These are phyloP conservation scores for Pseudogymnoascus sp. DNA, from an alignment of 2,329 filamentous ascomycete species.

Conservation along the genomic window DNA sequence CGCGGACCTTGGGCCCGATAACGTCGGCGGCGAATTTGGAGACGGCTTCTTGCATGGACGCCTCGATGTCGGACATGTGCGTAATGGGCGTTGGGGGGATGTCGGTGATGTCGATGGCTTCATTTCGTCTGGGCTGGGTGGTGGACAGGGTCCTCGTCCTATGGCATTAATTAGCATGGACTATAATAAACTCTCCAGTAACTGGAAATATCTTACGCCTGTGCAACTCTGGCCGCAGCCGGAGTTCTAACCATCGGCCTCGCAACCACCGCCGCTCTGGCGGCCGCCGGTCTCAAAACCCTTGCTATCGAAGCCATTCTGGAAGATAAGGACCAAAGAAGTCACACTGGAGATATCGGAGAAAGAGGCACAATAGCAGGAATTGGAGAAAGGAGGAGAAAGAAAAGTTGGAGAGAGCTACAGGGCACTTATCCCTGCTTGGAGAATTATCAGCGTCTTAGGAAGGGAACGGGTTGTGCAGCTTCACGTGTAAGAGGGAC, in stretches of 20 bases:
- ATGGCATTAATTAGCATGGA: neutral
- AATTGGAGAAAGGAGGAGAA: neutral
- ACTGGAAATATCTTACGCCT: constrained; percentile 30
- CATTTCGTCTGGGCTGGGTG: constrained; percentile 46
- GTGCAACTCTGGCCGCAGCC: constrained; percentile 31
- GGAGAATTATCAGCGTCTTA: neutral
- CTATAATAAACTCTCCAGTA: neutral
- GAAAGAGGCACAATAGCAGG: neutral
- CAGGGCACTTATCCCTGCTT: constrained; percentile 1
- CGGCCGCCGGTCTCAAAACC: constrained; percentile 37
- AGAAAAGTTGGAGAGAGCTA: neutral
- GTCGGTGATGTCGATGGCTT: constrained; percentile 57
- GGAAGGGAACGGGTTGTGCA: neutral
- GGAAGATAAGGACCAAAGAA: constrained; percentile 5
- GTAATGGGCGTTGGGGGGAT: constrained; percentile 87
- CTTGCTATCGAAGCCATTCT: constrained; percentile 42
- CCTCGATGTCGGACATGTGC: constrained; percentile 83
- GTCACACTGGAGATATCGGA: neutral
- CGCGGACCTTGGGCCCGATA: constrained; percentile 82
- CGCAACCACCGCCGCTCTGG: constrained; percentile 30
- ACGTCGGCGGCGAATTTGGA: constrained; percentile 84
- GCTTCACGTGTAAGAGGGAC: constrained; percentile 5
- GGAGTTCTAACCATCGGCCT: constrained; percentile 33
- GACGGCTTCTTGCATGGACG: constrained; percentile 82
- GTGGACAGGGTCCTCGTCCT: constrained; percentile 51